Evolutionary conservation across 106 monocot species (phyloP).

Genomic region (Allium sativum): DNA sequence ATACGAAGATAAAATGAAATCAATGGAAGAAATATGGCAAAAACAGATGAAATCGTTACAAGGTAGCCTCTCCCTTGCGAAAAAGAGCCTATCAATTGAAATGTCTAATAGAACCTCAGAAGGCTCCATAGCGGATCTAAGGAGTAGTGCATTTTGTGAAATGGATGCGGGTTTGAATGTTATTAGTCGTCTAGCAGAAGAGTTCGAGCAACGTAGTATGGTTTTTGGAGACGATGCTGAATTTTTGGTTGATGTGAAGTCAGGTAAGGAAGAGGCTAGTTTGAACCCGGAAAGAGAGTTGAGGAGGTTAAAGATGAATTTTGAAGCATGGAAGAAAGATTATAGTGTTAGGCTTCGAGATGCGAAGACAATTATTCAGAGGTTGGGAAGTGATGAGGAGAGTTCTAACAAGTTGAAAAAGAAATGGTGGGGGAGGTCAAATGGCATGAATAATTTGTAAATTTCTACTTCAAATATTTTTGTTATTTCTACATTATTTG

Average conservation of each 20-base stretch:
- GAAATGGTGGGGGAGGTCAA: constrained; percentile 73
- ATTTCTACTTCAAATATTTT: not conserved
- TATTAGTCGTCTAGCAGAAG: constrained; percentile 49
- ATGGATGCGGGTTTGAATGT: constrained; percentile 42
- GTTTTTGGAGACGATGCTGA: constrained; percentile 70
- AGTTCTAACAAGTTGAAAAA: constrained; percentile 26
- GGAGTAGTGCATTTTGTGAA: constrained; percentile 22
- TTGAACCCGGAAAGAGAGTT: constrained; percentile 78
- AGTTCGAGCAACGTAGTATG: constrained; percentile 61
- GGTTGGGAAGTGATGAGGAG: constrained; percentile 25
- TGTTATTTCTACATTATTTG: too few relatives aligned
- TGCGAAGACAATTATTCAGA: constrained; percentile 43
- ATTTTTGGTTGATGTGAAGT: constrained; percentile 87
- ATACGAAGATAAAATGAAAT: constrained; percentile 91
- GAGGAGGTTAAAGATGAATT: constrained; percentile 55
- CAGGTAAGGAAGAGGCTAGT: constrained; percentile 65
- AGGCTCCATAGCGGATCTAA: constrained; percentile 45
- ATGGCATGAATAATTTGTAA: constrained; percentile 32
- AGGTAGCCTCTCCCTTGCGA: constrained; percentile 68
- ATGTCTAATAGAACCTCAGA: constrained; percentile 37
- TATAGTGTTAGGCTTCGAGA: constrained; percentile 43
- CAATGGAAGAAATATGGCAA: constrained; percentile 99
- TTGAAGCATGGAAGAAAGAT: constrained; percentile 87
- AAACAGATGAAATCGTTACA: constrained; percentile 90
- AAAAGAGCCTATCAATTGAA: constrained; percentile 61